Conservation (phyloP, 345 rosid genomes). For the Kandelia obovata region DNA sequence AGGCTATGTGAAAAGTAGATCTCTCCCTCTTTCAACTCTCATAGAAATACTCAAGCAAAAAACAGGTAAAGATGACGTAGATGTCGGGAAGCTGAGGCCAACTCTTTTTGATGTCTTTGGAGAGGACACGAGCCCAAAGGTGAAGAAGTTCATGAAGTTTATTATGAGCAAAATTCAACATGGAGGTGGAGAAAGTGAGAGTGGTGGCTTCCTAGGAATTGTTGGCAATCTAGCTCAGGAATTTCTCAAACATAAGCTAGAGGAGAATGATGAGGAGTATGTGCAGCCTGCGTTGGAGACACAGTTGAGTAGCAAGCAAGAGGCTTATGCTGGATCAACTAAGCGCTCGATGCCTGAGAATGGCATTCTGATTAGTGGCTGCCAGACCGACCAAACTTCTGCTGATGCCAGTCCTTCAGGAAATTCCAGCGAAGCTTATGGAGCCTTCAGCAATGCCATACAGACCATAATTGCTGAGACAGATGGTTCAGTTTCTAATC, state of each 20-base stretch:
- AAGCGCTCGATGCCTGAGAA: conserved; percentile 63
- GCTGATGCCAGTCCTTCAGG: conserved; percentile 93
- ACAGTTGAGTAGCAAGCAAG: conserved; percentile 59
- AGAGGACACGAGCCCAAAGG: conserved; percentile 86
- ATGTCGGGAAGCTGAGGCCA: conserved; percentile 82
- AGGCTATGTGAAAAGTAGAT: conserved; percentile 51
- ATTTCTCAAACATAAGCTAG: conserved; percentile 75
- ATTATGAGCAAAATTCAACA: conserved; percentile 54
- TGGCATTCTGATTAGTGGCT: conserved; percentile 87
- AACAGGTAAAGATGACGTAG: conserved; percentile 74
- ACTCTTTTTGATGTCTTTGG: conserved; percentile 79
- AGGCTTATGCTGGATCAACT: conserved; percentile 72
- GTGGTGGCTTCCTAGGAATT: conserved; percentile 74
- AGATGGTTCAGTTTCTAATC: conserved; percentile 51
- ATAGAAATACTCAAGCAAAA: conserved; percentile 83
- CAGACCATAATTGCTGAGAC: conserved; percentile 70
- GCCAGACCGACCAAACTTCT: conserved; percentile 90
- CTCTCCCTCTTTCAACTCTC: conserved; percentile 78
- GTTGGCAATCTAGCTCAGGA: conserved; percentile 81
- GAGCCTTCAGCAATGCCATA: conserved; percentile 92
- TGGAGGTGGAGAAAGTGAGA: conserved; percentile 35
- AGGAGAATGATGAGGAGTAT: conserved; percentile 56
- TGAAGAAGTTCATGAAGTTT: conserved; percentile 93
- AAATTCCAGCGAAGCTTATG: conserved; percentile 60
- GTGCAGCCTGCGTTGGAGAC: conserved; percentile 69